Percentiles rank a stretch among this genome's conserved stretches.
These are phyloP conservation scores for Claviceps arundinis DNA, from an alignment of 2,329 filamentous ascomycete species.

Conservation along the genomic window DNA sequence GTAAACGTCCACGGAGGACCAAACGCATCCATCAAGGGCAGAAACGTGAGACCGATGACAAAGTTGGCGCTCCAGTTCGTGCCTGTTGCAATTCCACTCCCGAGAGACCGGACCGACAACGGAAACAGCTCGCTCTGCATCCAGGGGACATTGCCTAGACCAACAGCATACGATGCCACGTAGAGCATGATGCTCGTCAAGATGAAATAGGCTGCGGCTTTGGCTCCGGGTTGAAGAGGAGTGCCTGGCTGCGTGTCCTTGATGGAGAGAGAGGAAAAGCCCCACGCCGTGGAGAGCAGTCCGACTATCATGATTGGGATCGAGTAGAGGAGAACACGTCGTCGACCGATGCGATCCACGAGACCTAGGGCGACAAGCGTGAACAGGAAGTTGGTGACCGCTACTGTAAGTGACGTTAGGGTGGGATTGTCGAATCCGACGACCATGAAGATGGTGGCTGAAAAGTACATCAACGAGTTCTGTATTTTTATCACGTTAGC, in stretches of 20 bases:
- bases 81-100: slow-evolving; percentile 60
- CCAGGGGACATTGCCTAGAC: slow-evolving; percentile 88
- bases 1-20: slow-evolving; percentile 67
- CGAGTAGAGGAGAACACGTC: slow-evolving; percentile 68
- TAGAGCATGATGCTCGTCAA: slow-evolving; percentile 68
- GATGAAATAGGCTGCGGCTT: slow-evolving; percentile 41
- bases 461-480: slow-evolving; percentile 91
- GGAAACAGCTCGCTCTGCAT: slow-evolving; percentile 91
- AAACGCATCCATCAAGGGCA: slow-evolving; percentile 71
- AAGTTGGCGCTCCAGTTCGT: slow-evolving; percentile 87
- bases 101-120: slow-evolving; percentile 56
- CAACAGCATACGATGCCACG: slow-evolving; percentile 74
- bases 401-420: slow-evolving; percentile 66
- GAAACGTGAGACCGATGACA: slow-evolving; percentile 69
- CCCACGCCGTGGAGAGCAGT: slow-evolving; percentile 55
- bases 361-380: slow-evolving; percentile 61
- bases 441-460: slow-evolving; percentile 65
- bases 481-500: slow-evolving; percentile 15
- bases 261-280: slow-evolving; percentile 54
- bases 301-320: slow-evolving; percentile 73
- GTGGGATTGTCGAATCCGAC: slow-evolving; percentile 70
- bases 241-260: slow-evolving; percentile 9
- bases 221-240: slow-evolving; percentile 8
- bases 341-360: slow-evolving; percentile 68
- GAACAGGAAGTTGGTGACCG: slow-evolving; percentile 71